These are phyloP conservation scores for Salvia sclarea DNA, from an alignment of 305 asterid genomes.

Conservation along the genomic window DNA sequence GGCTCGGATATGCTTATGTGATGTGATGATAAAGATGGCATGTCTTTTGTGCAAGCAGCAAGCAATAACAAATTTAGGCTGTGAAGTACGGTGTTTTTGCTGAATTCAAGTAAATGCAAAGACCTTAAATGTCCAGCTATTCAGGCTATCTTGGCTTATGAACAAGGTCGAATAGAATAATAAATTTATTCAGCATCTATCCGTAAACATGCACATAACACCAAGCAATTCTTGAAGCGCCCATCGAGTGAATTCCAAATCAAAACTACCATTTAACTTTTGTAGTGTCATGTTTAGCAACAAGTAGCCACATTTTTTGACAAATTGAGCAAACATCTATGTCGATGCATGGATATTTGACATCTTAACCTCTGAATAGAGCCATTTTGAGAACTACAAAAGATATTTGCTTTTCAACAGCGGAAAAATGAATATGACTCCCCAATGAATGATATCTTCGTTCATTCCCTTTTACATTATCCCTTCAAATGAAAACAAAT, in stretches of 20 bases:
- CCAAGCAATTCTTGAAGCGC: background rate
- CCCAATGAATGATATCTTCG: too few relatives aligned
- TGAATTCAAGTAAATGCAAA: background rate
- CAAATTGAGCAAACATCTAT: background rate
- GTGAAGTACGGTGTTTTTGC: background rate
- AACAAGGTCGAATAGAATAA: background rate
- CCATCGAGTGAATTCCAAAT: background rate
- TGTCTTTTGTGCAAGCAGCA: background rate
- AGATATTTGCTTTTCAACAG: background rate
- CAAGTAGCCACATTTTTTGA: background rate
- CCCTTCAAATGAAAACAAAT: background rate
- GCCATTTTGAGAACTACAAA: background rate
- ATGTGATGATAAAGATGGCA: background rate
- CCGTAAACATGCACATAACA: background rate
- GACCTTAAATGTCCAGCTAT: background rate
- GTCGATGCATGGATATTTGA: background rate
- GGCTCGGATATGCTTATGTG: background rate
- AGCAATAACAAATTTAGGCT: background rate
- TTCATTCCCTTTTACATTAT: too few relatives aligned
- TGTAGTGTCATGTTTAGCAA: too few relatives aligned
- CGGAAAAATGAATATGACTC: background rate
- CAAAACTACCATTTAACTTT: background rate
- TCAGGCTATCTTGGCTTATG: constrained; percentile 2
- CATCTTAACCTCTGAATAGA: background rate
- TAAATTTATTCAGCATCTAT: background rate